Evolutionary conservation across 2,329 filamentous ascomycete species (phyloP).

Genomic region (Seiridium unicorne): DNA sequence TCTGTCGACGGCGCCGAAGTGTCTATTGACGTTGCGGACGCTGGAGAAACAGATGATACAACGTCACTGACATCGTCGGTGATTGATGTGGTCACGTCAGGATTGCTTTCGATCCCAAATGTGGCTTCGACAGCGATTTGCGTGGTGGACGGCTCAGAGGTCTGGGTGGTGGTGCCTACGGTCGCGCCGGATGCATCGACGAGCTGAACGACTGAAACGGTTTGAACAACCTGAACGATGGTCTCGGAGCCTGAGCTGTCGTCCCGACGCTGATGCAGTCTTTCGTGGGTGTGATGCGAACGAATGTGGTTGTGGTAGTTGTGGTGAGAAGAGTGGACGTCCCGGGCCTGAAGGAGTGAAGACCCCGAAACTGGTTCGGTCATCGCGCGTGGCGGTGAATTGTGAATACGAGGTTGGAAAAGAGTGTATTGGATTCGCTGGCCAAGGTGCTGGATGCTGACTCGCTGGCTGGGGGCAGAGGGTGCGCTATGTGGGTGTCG

Average conservation of each 20-base stretch:
- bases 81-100: background rate
- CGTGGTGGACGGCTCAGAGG: slow-evolving; percentile 32
- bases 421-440: slow-evolving; percentile 21
- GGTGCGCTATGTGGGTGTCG: slow-evolving; percentile 12
- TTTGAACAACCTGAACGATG: slow-evolving; percentile 48
- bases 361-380: slow-evolving; percentile 42
- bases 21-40: slow-evolving; percentile 10
- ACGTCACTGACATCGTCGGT: slow-evolving; percentile 9
- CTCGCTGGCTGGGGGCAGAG: slow-evolving; percentile 15
- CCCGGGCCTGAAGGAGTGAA: slow-evolving; percentile 48
- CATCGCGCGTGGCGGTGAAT: slow-evolving; percentile 42
- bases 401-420: slow-evolving; percentile 30
- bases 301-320: slow-evolving; percentile 29
- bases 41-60: background rate
- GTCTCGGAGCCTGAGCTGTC: slow-evolving; percentile 12
- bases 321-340: slow-evolving; percentile 27
- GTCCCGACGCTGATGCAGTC: slow-evolving; percentile 8
- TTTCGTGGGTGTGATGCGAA: slow-evolving; percentile 17
- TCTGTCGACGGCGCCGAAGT: background rate
- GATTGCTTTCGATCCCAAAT: slow-evolving; percentile 1
- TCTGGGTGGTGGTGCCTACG: slow-evolving; percentile 39
- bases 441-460: slow-evolving; percentile 14
- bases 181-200: slow-evolving; percentile 47
- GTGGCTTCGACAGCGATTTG: slow-evolving; percentile 30
- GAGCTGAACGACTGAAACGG: slow-evolving; percentile 53